Evolutionary conservation across 148 eudicot genomes (phyloP), one percentile per base, ranked within the genome.

Genomic region (Amaranthus cruentus): DNA sequence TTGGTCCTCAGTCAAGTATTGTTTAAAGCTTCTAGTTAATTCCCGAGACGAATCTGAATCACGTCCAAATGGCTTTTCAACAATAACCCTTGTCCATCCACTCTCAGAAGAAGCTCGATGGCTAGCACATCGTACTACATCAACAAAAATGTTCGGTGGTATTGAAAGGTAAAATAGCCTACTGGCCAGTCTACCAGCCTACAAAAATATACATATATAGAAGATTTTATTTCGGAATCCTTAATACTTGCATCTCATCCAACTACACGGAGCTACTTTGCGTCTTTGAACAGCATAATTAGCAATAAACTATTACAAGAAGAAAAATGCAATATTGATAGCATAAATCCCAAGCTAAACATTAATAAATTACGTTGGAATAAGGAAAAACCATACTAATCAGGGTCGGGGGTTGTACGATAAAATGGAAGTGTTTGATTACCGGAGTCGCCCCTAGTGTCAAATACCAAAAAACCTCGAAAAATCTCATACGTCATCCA

Each of bases 11-110:
- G 83, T 76, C 44, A 90, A 87, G 61, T 93, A 87, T 68, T 71
- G 76, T 75, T 82, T 87, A 49, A 93, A 82, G 81, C 83, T 81
- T 55, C 75, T 76, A 3, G 92, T 93, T 18, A 91, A 87, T 66
- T 85, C 84, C 62, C 81, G 78, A 54, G 96, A 90, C 14, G 98
- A 89, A 56, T 85, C 80, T 4, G 88, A 73, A 66, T 89, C 98
- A 48, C 86, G 86, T 55, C 98, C 98, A 82, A 93, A 93, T 76
- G 98, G 98, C 80, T 93, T 93, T 83, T 93, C 98, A 43, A 93
- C 89, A 61, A 93, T 93, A 54, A 93, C 87, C 68, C 98, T 81
- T 57, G 89, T 93, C 98, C 98, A 93, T 14, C 98, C 98, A 63
- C 78, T 84, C 66, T 75, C 71, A 3, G 92, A 82, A 65, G 90